Conservation (phyloP, 345 rosid genomes). For the Excoecaria agallocha region DNA sequence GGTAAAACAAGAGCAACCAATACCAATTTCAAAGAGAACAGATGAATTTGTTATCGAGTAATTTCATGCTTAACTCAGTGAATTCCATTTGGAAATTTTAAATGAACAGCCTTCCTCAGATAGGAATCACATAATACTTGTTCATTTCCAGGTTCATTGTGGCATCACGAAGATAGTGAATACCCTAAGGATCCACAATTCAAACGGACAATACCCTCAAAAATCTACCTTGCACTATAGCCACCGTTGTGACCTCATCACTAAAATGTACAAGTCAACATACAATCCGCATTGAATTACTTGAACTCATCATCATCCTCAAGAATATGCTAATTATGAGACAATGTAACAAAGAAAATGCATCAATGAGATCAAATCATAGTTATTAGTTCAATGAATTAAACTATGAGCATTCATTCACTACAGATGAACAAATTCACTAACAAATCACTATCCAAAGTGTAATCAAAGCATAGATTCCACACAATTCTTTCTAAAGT, state of each 20-base stretch:
- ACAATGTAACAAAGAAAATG: not conserved
- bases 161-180: not conserved
- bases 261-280: too few species aligned
- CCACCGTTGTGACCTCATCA: not conserved
- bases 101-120: not conserved
- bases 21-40: too few species aligned
- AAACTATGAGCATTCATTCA: too few species aligned
- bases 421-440: too few species aligned
- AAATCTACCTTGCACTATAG: not conserved
- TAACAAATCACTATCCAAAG: too few species aligned
- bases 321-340: not conserved
- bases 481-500: not conserved
- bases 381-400: not conserved
- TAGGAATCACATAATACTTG: not conserved
- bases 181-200: not conserved
- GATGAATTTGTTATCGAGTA: too few species aligned
- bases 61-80: too few species aligned
- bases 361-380: not conserved
- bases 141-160: not conserved
- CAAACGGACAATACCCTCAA: not conserved
- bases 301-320: too few species aligned
- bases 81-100: too few species aligned
- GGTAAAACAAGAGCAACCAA: too few species aligned
- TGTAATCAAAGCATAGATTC: not conserved
- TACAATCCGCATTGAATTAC: too few species aligned